These are phyloP conservation scores for Chamaecyparis obtusa DNA, from an alignment of 75 land plant genomes.

Conservation along the genomic window DNA sequence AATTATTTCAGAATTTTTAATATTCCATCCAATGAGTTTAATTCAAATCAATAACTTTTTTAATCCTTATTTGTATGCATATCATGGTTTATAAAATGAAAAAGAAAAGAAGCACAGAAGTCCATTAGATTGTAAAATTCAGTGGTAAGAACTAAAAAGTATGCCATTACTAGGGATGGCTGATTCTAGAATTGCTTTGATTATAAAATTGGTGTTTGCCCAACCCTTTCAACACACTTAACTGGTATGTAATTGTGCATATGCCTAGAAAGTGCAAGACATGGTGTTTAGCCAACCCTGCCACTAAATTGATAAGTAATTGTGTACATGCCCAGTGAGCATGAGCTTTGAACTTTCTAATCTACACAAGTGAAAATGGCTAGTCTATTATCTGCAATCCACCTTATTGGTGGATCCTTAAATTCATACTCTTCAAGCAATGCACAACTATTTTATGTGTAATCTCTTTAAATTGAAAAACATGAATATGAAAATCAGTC, in stretches of 20 bases:
- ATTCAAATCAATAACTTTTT: no score
- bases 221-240: not conserved
- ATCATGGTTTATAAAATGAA: not conserved
- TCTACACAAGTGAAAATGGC: not conserved
- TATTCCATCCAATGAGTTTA: not conserved
- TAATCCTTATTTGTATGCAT: not conserved
- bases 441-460: not conserved
- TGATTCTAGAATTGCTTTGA: not conserved
- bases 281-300: not conserved
- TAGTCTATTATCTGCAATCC: not conserved
- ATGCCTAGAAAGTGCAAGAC: not conserved
- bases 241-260: not conserved
- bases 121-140: not conserved
- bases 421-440: not conserved
- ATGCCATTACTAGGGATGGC: not conserved
- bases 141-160: not conserved
- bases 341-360: not conserved
- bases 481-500: not conserved
- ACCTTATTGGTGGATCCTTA: not conserved
- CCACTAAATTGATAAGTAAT: not conserved
- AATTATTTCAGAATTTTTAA: no score
- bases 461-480: not conserved
- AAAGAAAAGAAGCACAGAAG: not conserved
- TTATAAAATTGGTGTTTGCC: not conserved
- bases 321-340: not conserved